Conservation (phyloP, 2,329 filamentous ascomycete genomes). For the Fusarium multiceps region DNA sequence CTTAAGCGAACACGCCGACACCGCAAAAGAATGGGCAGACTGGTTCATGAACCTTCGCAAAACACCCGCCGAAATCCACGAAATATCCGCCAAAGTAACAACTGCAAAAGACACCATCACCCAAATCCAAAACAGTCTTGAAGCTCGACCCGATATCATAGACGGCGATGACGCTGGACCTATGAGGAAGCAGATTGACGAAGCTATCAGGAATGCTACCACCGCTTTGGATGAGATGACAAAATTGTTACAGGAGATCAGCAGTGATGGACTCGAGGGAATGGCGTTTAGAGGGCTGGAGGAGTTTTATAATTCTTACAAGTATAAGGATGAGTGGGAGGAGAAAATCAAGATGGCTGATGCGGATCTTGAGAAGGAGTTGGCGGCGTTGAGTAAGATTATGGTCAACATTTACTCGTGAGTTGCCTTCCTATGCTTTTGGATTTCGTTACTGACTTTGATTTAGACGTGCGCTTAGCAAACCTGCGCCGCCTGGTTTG, state of each 20-base stretch:
- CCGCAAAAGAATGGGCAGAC: slow-evolving; percentile 50
- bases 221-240: slow-evolving; percentile 47
- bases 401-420: slow-evolving; percentile 52
- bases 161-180: slow-evolving; percentile 47
- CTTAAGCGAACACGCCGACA: slow-evolving; percentile 46
- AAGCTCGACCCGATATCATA: slow-evolving; percentile 47
- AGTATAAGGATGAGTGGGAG: slow-evolving; percentile 49
- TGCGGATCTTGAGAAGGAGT: slow-evolving; percentile 45
- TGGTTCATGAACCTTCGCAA: slow-evolving; percentile 49
- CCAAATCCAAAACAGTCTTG: slow-evolving; percentile 47
- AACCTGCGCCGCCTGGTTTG: slow-evolving; percentile 41
- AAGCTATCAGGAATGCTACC: slow-evolving; percentile 43
- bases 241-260: slow-evolving; percentile 46
- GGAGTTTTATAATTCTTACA: slow-evolving; percentile 51
- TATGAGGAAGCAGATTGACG: slow-evolving; percentile 48
- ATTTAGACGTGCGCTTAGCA: slow-evolving; percentile 46
- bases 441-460: not conserved
- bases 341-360: slow-evolving; percentile 49
- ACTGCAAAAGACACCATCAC: slow-evolving; percentile 49
- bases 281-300: slow-evolving; percentile 39
- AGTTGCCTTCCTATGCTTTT: slow-evolving; percentile 8
- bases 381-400: slow-evolving; percentile 44
- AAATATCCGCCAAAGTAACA: slow-evolving; percentile 43
- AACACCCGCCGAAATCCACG: slow-evolving; percentile 48
- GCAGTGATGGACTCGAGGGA: slow-evolving; percentile 39